Evolutionary conservation across 208 protist species (phyloP).

Genomic region (Angomonas ambiguus): DNA sequence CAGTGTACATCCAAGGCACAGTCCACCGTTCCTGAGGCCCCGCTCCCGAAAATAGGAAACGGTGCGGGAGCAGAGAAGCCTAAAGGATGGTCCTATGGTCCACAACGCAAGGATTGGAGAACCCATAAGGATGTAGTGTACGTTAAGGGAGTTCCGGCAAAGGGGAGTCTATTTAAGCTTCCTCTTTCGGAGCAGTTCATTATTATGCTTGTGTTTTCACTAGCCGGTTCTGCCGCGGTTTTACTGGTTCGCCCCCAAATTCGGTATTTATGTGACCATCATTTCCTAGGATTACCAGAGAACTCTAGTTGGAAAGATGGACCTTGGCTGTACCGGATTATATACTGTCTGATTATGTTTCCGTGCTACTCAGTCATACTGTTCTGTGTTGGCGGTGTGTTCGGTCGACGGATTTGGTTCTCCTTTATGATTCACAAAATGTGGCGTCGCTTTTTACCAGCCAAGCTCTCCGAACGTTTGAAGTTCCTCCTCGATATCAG

Average conservation of each 20-base stretch:
- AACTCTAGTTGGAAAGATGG: constrained; percentile 69
- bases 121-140: constrained; percentile 76
- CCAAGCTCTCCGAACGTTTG: constrained; percentile 40
- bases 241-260: constrained; percentile 72
- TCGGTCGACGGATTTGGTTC: constrained; percentile 83
- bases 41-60: background rate
- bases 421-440: constrained; percentile 91
- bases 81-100: constrained; percentile 16
- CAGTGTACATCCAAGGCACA: too few relatives aligned
- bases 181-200: constrained; percentile 70
- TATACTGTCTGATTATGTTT: constrained; percentile 82
- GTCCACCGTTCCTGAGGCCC: too few relatives aligned
- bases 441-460: constrained; percentile 79
- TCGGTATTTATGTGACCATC: constrained; percentile 56
- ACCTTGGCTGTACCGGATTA: constrained; percentile 76
- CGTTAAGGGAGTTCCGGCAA: constrained; percentile 69
- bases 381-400: constrained; percentile 62
- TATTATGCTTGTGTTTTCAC: constrained; percentile 76
- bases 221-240: constrained; percentile 63
- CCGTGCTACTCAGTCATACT: constrained; percentile 76
- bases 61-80: constrained; percentile 6
- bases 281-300: constrained; percentile 73
- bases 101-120: constrained; percentile 74
- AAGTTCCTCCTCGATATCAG: constrained; percentile 67
- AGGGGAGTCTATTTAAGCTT: constrained; percentile 77